Percentiles rank a stretch among this genome's conserved stretches.
These are phyloP conservation scores for Mercurialis annua DNA, from an alignment of 345 rosid genomes.

Conservation along the genomic window DNA sequence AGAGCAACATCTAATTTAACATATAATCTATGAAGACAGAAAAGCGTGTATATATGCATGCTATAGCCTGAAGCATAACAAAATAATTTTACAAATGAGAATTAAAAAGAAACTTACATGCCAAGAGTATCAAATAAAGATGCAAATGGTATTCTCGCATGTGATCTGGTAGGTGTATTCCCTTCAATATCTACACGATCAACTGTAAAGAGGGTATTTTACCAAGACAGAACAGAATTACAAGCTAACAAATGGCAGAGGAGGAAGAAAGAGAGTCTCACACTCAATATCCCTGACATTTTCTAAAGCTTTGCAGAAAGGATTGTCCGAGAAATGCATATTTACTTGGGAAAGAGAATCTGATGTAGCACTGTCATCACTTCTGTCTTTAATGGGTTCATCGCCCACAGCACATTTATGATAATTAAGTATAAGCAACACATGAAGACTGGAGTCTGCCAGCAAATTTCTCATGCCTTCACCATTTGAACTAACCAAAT, in stretches of 20 bases:
- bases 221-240: conserved; percentile 1
- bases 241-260: conserved; percentile 11
- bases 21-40: neutral
- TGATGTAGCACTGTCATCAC: conserved; percentile 55
- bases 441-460: conserved; percentile 79
- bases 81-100: neutral
- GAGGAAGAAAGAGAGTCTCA: conserved; percentile 35
- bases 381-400: conserved; percentile 53
- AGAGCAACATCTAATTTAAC: neutral
- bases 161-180: conserved; percentile 50
- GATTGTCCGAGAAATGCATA: conserved; percentile 57
- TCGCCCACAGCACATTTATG: conserved; percentile 58
- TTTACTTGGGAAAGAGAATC: conserved; percentile 55
- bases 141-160: conserved; percentile 81
- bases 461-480: conserved; percentile 59
- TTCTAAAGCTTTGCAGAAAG: conserved; percentile 79
- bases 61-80: neutral
- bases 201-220: conserved; percentile 47
- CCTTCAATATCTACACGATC: conserved; percentile 85
- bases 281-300: conserved; percentile 88
- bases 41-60: neutral
- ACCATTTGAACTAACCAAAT: conserved; percentile 64
- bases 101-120: conserved; percentile 48
- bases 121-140: conserved; percentile 90
- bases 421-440: conserved; percentile 78